Base-by-base conservation (phyloP, 306 rosid species). In the Begonia fuchsioides region DNA sequence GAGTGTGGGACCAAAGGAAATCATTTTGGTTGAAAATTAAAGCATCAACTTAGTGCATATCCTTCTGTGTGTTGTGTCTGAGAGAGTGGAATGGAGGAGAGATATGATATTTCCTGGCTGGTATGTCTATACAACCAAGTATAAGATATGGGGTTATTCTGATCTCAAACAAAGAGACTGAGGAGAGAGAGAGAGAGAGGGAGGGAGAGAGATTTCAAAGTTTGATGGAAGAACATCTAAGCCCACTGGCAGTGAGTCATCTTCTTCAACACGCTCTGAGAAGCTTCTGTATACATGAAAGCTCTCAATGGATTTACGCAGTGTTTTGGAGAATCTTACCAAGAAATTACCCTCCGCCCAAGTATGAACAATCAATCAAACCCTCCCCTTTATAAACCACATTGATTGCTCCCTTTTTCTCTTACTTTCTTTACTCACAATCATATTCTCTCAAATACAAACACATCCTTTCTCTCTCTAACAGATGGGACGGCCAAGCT, bases 401-500 rank as follows among this genome's bases (percentile, higher is more conserved):
- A 40, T 40, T 40, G n/a, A 40, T 40, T 40, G 11, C 44, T 10
- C n/a, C 11, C 0, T 40, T 40, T 15, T 55, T 26, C 51, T 8
- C 3, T 13, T 20, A 20, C 3, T 20, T 20, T 20, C 32, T 20
- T 20, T n/a, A n/a, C n/a, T n/a, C 5, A 1, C n/a, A 46, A 7
- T 9, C n/a, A n/a, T n/a, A n/a, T n/a, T n/a, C n/a, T n/a, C n/a
- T n/a, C n/a, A n/a, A n/a, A n/a, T 13, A 11, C 11, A 3, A 48
- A 44, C 49, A 49, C 32, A 19, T 35, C 43, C 14, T 26, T 18
- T 62, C 8, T 49, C 12, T 20, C 63, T 3, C 16, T 41, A 17
- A 4, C 65, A 90, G 98, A 84, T 92, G 98, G 98, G 98, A 86
- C 59, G 90, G 86, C 65, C 96, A 77, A 61, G 98, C 85, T 26